Evolutionary conservation across 306 rosid species (phyloP), one percentile per base, ranked within the genome.

Genomic region (Glycine latifolia): DNA sequence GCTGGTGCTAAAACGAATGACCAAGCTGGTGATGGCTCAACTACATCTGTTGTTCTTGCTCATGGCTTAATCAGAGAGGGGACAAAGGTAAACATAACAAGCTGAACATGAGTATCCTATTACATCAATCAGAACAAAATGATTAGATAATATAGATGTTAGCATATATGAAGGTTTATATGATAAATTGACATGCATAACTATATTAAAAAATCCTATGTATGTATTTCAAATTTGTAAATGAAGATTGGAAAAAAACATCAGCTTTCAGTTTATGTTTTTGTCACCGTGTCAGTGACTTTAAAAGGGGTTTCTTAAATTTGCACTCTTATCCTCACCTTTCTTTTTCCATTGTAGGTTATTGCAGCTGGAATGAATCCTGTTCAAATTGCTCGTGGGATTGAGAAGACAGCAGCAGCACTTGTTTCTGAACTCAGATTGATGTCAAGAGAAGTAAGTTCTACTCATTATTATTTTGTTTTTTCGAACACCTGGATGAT

Each of bases 1-100:
- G 99, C 99, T 65, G 97, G 97, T 44, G 99, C 97, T 3, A 95
- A 87, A 85, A 95, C 97, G 58, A 95, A 95, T 90, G 94, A 91
- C 58, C 88, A 88, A 75, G 99, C 97, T 26, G 99, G 97, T 75
- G 97, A 95, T 86, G 99, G 99, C 69, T 92, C 97, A 68, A 91
- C 97, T 65, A 95, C 99, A 80, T 91, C 99, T 75, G 69, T 93
- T 41, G 47, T 95, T 86, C 97, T 95, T 79, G 97, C 99, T 67
- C 97, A 89, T 71, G 97, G 99, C 78, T 93, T 95, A 71, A 93
- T 95, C 89, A 85, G 88, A 7, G 99, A 95, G 81, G 99, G 99
- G 46, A 85, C 88, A 65, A 95, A 93, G 97, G 98, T 94, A 85
- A 67, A 81, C 44, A 62, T 35, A 17, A 10, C 65, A 69, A 72